Base-by-base conservation (phyloP, 352 stramenopile species). In the Phytopythium ostracodes region DNA sequence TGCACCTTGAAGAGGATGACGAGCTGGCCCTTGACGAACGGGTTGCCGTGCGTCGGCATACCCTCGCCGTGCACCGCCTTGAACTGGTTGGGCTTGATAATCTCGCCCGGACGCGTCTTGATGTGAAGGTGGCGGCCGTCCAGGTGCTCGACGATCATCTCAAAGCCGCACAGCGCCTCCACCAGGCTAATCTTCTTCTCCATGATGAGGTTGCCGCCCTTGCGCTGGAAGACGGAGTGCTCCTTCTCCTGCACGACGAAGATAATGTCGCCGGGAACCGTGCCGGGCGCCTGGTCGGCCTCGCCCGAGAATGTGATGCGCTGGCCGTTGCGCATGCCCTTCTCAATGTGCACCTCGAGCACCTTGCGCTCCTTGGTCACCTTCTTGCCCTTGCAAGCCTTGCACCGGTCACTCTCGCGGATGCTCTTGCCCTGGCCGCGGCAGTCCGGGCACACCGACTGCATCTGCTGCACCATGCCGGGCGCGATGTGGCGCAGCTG, bases 201-300 rank as follows among this genome's bases (percentile, higher is more conserved):
- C 64, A 98, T 94, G 60, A 99, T 85, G 36, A 99, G 79, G 83
- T 99, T 98, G 53, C 91, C 88, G 35, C 96, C 96, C 82, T 99
- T 98, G 52, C 96, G 83, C 77, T 98, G 97, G 77, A 99, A 99
- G 17, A 92, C 80, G 20, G 77, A 65, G 68, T 99, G 96, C 63
- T 98, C 92, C 76, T 99, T 99, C 75, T 99, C 94, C 77, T 99
- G 93, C 46, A 99, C 84, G 53, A 99, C 90, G 75, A 99, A 99
- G 69, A 99, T 96, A 60, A 99, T 96, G 84, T 99, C 96, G 18
- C 86, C 86, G 5, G 86, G 81, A 18, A 92, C 72, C 17, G 80
- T 84, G 38, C 97, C 97, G 4, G 97, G 85, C 27, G 98, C 90
- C 66, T 99, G 97, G 71, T 99, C 96, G 20, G 92, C 94, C 72